Evolutionary conservation across 139 green algal genomes (phyloP), one percentile per base, ranked within the genome.

Genomic region (Ostreobium quekettii): DNA sequence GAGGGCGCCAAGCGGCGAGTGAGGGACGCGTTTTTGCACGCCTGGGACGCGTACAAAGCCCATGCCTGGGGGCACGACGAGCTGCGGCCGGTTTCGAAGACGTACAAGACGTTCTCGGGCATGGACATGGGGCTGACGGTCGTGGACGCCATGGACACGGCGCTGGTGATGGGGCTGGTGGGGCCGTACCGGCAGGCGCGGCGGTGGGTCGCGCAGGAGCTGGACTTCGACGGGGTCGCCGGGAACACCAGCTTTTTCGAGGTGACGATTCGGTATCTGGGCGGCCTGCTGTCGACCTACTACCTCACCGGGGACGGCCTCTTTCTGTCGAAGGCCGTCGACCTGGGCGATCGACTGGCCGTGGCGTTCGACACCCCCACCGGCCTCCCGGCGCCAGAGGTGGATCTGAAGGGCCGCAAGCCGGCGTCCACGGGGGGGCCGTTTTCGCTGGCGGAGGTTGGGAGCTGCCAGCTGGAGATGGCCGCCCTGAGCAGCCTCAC

Each of bases 201-300:
- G 24, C 66, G 77, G 19, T 90, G 84, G 84, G 66, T 90, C 8
- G 75, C 71, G n/a, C 78, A 80, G 36, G 64, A 82, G 48, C 69
- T 90, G 31, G 56, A 76, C 24, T 59, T 86, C 19, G 48, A 76
- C 47, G 58, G 60, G 66, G 66, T 70, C 28, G 3, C 48, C 29
- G 5, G 2, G 37, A 19, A 2, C 15, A 8, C 7, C 7, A 22
- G 15, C 28, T 30, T 97, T 42, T 97, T 97, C 78, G 91, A 97
- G 76, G 90, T 83, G 6, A 97, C 91, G 28, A 97, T 97, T 66
- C 78, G 91, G 42, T 78, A 96, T 15, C 71, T 97, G n/a, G 91
- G 91, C 0, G 91, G 91, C 6, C 82, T 97, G 47, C 60, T 95
- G 38, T 85, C 85, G 1, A 86, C 91, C 2, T 92, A 87, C 69